A percentile compares a stretch with the other conserved stretches of the same genome.
These are phyloP conservation scores for Vickermania ingenoplastis DNA, from an alignment of 208 protist genomes.

Conservation along the genomic window DNA sequence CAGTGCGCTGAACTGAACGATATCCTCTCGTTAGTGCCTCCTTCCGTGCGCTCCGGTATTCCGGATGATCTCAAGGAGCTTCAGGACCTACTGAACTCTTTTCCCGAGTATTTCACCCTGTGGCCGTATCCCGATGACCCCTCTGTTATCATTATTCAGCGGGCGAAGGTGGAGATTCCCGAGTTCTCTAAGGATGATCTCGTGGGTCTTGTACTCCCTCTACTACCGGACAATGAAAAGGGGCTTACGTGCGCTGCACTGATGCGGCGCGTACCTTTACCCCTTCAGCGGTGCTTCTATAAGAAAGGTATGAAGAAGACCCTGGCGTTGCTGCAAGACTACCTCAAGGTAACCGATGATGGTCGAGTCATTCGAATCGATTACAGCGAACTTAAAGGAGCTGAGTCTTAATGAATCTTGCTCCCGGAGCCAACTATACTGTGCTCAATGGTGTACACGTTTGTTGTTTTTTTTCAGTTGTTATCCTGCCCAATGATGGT, in stretches of 20 bases:
- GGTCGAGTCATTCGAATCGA: constrained; percentile 62
- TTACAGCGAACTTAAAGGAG: constrained; percentile 7
- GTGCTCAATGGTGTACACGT: too few relatives aligned
- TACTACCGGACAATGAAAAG: constrained; percentile 55
- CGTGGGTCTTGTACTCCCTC: constrained; percentile 39
- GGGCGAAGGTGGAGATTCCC: constrained; percentile 56
- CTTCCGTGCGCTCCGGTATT: constrained; percentile 51
- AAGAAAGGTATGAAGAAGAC: constrained; percentile 50
- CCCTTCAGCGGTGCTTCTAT: constrained; percentile 72
- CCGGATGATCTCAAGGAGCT: constrained; percentile 31
- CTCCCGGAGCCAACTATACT: too few relatives aligned
- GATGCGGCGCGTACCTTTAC: constrained; percentile 53
- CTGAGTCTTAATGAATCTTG: too few relatives aligned
- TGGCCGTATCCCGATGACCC: constrained; percentile 75
- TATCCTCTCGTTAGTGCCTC: constrained; percentile 58
- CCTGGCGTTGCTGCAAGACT: constrained; percentile 41
- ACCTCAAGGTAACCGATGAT: constrained; percentile 40
- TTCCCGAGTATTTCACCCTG: constrained; percentile 58
- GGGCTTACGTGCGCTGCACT: constrained; percentile 40
- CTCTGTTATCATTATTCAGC: constrained; percentile 53
- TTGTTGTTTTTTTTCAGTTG: too few relatives aligned
- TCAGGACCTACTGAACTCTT: constrained; percentile 25
- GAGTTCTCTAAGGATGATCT: constrained; percentile 40
- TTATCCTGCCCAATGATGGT: too few relatives aligned
- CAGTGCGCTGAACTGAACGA: constrained; percentile 73